Conservation (phyloP, 305 asterid genomes). For the Fraxinus angustifolia region DNA sequence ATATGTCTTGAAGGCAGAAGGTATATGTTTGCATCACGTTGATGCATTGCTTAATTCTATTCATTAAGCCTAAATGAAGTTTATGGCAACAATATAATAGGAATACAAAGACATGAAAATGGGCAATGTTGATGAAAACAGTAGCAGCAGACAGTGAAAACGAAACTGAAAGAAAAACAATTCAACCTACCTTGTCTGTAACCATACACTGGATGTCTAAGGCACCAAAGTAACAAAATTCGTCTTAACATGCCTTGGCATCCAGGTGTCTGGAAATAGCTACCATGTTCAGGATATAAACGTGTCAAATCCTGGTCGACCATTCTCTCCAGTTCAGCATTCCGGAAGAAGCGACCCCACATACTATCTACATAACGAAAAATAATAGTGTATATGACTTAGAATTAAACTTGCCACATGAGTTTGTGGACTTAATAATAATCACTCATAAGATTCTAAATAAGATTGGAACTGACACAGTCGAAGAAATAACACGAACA, state of each 20-base stretch:
- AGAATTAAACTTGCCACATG: not conserved
- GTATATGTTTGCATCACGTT: not conserved
- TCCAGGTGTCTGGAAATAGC: constrained; percentile 82
- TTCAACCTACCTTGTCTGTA: constrained; percentile 72
- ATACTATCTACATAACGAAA: constrained; percentile 62
- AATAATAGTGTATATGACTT: not conserved
- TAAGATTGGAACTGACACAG: not conserved
- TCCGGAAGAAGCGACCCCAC: constrained; percentile 92
- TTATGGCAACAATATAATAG: not conserved
- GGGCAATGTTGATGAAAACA: constrained; percentile 7
- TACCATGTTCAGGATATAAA: constrained; percentile 89
- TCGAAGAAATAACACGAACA: not conserved
- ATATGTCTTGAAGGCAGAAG: not conserved
- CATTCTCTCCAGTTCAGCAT: constrained; percentile 89
- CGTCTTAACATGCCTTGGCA: constrained; percentile 86
- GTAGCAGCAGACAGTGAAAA: not conserved
- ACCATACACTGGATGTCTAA: constrained; percentile 73
- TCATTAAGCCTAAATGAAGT: not conserved
- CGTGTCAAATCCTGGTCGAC: constrained; percentile 96
- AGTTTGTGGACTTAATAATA: not conserved
- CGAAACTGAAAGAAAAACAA: not conserved
- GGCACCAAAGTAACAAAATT: constrained; percentile 89
- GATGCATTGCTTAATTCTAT: not conserved
- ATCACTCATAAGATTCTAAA: not conserved
- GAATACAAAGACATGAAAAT: not conserved